A percentile compares a stretch with the other conserved stretches of the same genome.
Evolutionary conservation across 139 green algal species (phyloP).

Genomic region (Chlorella sp.): DNA sequence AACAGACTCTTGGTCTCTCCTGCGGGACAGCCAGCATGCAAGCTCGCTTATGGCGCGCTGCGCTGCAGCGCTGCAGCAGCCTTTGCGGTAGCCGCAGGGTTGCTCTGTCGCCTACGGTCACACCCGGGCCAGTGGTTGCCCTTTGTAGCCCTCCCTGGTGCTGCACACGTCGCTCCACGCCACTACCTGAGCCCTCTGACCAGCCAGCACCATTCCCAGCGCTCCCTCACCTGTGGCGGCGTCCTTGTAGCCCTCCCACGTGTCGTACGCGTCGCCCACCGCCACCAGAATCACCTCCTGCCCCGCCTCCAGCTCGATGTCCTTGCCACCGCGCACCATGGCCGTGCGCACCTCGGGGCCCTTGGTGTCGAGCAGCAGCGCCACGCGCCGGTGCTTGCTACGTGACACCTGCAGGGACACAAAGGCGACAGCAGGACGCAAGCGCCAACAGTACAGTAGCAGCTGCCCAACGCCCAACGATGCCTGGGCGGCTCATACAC

Average conservation of each 20-base stretch:
- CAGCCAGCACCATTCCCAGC: constrained; percentile 26
- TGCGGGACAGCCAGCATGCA: too few relatives aligned
- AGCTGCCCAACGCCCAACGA: too few relatives aligned
- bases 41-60: too few relatives aligned
- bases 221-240: constrained; percentile 22
- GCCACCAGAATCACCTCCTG: constrained; percentile 57
- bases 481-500: too few relatives aligned
- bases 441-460: too few relatives aligned
- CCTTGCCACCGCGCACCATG: constrained; percentile 44
- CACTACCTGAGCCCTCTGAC: constrained; percentile 47
- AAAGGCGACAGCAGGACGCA: too few relatives aligned
- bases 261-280: constrained; percentile 51
- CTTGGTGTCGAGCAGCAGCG: constrained; percentile 25
- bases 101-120: too few relatives aligned
- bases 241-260: constrained; percentile 41
- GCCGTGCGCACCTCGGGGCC: constrained; percentile 57
- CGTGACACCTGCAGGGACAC: constrained; percentile 13
- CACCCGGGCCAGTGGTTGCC: too few relatives aligned
- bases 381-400: background rate
- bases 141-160: constrained; percentile 38
- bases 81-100: too few relatives aligned
- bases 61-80: too few relatives aligned
- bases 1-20: too few relatives aligned
- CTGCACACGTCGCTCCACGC: constrained; percentile 49
- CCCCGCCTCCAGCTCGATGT: constrained; percentile 37